A percentile compares a stretch with the other conserved stretches of the same genome.
These are phyloP conservation scores for Polytrichum commune DNA, from an alignment of 225 moss, liverwort and hornwort genomes.

Conservation along the genomic window DNA sequence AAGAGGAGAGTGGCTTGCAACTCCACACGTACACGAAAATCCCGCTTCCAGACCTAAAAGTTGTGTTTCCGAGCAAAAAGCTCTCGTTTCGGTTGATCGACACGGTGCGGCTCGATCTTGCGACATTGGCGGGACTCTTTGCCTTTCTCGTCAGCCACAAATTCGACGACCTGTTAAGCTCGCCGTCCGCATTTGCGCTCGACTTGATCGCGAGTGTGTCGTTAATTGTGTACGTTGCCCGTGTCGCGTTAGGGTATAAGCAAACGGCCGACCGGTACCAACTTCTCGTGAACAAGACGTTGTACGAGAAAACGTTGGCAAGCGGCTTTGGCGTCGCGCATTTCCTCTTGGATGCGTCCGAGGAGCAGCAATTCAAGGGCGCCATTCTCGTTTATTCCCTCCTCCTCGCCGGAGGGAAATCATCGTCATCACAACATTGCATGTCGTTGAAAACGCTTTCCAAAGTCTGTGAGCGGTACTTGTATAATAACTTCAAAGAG, in stretches of 20 bases:
- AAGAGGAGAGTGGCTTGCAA: conserved; percentile 36
- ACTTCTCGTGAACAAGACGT: conserved; percentile 80
- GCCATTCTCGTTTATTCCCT: conserved; percentile 62
- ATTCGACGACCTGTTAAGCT: conserved; percentile 70
- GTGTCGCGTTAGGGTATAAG: conserved; percentile 78
- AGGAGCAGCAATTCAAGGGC: conserved; percentile 89
- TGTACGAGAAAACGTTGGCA: conserved; percentile 88
- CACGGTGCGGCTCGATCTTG: conserved; percentile 74
- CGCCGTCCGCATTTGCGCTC: conserved; percentile 81
- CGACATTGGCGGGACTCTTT: conserved; percentile 72
- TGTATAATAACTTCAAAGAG: conserved; percentile 80
- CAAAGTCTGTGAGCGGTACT: conserved; percentile 60
- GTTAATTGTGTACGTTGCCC: conserved; percentile 54
- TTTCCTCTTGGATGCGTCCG: conserved; percentile 80
- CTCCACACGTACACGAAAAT: conserved; percentile 75
- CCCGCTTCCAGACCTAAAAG: conserved; percentile 85
- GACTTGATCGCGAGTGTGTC: conserved; percentile 81
- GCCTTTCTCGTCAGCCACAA: conserved; percentile 76
- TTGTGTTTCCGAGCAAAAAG: conserved; percentile 85
- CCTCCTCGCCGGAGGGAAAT: conserved; percentile 38
- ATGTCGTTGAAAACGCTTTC: conserved; percentile 42
- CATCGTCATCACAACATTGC: conserved; percentile 16
- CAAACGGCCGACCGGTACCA: conserved; percentile 75
- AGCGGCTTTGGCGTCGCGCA: conserved; percentile 88
- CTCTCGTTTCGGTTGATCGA: conserved; percentile 85